Base-by-base conservation (phyloP, 805 yeast species). In the Candida boidinii region DNA sequence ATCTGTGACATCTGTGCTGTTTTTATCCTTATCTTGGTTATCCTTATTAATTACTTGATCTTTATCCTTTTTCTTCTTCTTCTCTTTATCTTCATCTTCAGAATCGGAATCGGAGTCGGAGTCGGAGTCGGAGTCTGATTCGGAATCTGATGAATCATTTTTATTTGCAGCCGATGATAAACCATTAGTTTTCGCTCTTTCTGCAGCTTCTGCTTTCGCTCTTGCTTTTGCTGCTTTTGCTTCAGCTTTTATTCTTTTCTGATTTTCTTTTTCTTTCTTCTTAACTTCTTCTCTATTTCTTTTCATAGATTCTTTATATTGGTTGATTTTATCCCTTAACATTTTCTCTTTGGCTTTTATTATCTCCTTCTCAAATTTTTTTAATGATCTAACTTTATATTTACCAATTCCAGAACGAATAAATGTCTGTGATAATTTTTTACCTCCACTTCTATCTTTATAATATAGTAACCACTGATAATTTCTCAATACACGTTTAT, bases 381-480 rank as follows among this genome's bases (percentile, higher is more conserved):
- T 41, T 25, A 46, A 43, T 4, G 53, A 38, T 30, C 39, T 43
- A 30, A 37, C 41, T 23, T 35, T 42, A 21, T 39, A 29, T 13
- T 37, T 40, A 11, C 35, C 42, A 21, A 13, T 18, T 7, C 14
- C 16, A 12, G 20, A 31, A 25, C n/a, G 35, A 11, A n/a, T 25
- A 31, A 21, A 33, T 39, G n/a, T 43, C 32, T 17, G 36, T 39
- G 23, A 35, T n/a, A 54, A 35, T 15, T 33, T 41, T 23, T 41
- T 44, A 8, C 55, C 51, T 7, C 76, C 75, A 16, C 58, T 46
- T 41, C 62, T 68, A 20, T 56, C 54, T 31, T 56, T 61, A 64
- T 67, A 73, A 40, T 66, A 73, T 42, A 56, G 56, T 16, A 49
- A 42, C 79, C 79, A 73, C 46, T 64, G 73, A 29, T 53, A 58